Percentiles rank a stretch among this genome's conserved stretches.
Evolutionary conservation across 169 alveolate genomes (phyloP).

Genomic region (Toxoplasma gondii): DNA sequence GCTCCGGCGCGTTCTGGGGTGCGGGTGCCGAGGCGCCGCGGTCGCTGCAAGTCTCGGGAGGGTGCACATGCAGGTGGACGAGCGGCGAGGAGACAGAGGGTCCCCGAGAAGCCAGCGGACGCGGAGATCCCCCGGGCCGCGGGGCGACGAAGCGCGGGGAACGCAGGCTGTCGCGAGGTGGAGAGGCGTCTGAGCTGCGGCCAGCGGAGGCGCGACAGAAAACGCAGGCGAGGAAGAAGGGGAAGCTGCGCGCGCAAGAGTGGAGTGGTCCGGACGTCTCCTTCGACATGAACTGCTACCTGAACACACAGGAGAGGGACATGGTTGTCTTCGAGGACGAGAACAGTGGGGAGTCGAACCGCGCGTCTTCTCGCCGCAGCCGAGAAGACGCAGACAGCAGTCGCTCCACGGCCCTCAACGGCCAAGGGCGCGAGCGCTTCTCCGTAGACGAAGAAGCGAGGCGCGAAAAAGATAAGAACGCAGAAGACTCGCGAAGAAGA

Average conservation of each 20-base stretch:
- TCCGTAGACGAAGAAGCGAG: background rate
- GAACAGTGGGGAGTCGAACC: background rate
- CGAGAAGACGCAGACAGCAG: background rate
- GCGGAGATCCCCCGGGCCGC: no score
- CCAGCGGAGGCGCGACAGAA: background rate
- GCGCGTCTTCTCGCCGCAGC: background rate
- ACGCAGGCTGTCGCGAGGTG: background rate
- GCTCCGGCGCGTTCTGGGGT: background rate
- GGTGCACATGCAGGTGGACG: background rate
- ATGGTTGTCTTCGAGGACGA: constrained; percentile 39
- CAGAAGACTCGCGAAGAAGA: background rate
- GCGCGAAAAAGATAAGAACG: background rate
- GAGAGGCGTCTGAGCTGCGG: background rate
- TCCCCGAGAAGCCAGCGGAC: background rate
- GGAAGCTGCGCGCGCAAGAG: background rate
- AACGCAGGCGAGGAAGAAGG: background rate
- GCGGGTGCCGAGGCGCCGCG: background rate
- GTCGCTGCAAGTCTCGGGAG: background rate
- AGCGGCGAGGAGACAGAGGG: background rate
- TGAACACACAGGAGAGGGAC: constrained; percentile 36
- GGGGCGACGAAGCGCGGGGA: background rate
- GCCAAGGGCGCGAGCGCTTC: background rate
- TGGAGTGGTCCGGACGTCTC: background rate
- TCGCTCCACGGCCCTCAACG: constrained; percentile 5
- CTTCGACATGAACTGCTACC: constrained; percentile 27